Evolutionary conservation across 768 basidiomycete genomes (phyloP).

Genomic region (Kwoniella heveanensis): DNA sequence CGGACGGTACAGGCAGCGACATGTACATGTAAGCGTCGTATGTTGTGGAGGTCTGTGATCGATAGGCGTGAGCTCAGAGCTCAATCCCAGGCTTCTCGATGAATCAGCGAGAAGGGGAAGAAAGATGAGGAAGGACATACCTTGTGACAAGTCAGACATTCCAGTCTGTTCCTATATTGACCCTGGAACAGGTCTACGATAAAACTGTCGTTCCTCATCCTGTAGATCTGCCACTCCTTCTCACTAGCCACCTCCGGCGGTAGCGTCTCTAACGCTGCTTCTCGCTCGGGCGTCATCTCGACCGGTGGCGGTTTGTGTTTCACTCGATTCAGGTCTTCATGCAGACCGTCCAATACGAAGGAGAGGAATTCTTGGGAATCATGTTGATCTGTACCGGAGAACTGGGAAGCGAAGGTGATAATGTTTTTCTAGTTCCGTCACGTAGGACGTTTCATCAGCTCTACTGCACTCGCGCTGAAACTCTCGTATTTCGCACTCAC

Average conservation of each 20-base stretch:
- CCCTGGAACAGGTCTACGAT: constrained; percentile 98
- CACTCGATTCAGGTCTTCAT: constrained; percentile 84
- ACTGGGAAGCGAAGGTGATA: constrained; percentile 68
- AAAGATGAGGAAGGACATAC: no score
- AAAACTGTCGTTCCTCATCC: constrained; percentile 83
- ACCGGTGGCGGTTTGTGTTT: constrained; percentile 69
- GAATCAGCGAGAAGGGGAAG: no score
- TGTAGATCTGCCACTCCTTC: constrained; percentile 89
- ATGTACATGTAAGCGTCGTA: constrained; percentile 97
- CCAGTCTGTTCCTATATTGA: constrained; percentile 85
- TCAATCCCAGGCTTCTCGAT: no score
- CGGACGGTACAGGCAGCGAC: constrained; percentile 79
- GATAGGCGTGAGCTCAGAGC: constrained; percentile 4
- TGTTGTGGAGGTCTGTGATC: constrained; percentile 88
- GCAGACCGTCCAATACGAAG: constrained; percentile 87
- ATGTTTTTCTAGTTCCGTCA: constrained; percentile 61
- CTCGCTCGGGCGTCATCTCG: constrained; percentile 71
- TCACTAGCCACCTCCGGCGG: constrained; percentile 86
- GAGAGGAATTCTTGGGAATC: constrained; percentile 97
- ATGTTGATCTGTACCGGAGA: constrained; percentile 85
- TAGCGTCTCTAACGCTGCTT: constrained; percentile 82
- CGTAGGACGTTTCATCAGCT: constrained; percentile 15
- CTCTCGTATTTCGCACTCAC: constrained; percentile 66
- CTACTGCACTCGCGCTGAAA: not conserved
- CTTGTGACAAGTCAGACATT: constrained; percentile 86